Percentiles rank a stretch among this genome's conserved stretches.
Evolutionary conservation across 345 rosid genomes (phyloP).

Genomic region (Lagerstroemia speciosa): DNA sequence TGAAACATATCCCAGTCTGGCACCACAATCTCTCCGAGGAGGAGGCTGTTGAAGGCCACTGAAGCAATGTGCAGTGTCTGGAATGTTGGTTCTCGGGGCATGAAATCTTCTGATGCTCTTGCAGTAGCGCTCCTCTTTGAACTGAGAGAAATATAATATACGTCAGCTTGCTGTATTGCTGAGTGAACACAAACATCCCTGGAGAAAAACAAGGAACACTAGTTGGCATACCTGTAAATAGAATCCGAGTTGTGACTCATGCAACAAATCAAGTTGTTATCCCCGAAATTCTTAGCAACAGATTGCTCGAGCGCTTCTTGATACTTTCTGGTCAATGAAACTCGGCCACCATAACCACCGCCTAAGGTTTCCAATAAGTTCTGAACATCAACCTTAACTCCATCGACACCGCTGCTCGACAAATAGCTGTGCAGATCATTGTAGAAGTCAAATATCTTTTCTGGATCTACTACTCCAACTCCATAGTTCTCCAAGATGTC

Average conservation of each 20-base stretch:
- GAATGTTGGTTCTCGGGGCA: conserved; percentile 48
- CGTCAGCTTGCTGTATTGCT: not conserved
- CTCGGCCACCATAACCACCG: conserved; percentile 49
- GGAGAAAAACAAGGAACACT: not conserved
- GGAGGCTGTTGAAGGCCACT: conserved; percentile 53
- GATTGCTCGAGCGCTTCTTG: conserved; percentile 54
- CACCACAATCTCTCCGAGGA: conserved; percentile 50
- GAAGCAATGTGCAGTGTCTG: conserved; percentile 59
- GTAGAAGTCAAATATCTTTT: conserved; percentile 30
- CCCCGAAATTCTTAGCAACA: conserved; percentile 35
- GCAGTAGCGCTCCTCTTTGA: conserved; percentile 37
- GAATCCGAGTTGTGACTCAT: conserved; percentile 59
- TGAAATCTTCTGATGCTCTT: conserved; percentile 66
- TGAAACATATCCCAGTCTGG: conserved; percentile 38
- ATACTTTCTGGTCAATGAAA: conserved; percentile 38
- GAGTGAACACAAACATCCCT: not conserved
- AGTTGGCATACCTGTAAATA: conserved; percentile 32
- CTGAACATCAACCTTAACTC: conserved; percentile 52
- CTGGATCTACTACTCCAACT: conserved; percentile 36
- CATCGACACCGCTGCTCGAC: conserved; percentile 31
- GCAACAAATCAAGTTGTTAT: conserved; percentile 47
- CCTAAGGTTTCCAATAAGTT: conserved; percentile 47
- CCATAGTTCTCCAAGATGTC: conserved; percentile 44
- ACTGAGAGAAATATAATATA: conserved; percentile 19
- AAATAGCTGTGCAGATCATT: conserved; percentile 45